Base-by-base conservation (phyloP, 768 basidiomycete genomes). In the Macrolepiota albuminosa region DNA sequence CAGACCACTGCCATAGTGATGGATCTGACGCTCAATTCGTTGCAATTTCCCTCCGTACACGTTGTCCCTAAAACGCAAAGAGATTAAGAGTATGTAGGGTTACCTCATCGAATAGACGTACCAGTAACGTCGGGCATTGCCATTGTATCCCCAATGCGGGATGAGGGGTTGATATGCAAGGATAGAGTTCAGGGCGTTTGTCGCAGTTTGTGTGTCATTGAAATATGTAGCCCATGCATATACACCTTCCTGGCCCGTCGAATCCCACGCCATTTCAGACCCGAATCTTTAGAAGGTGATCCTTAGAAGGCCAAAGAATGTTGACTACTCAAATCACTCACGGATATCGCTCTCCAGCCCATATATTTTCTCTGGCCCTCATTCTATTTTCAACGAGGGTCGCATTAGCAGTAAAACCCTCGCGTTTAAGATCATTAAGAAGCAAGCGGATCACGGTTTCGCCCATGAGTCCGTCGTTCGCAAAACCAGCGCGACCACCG, bases 81-180 rank as follows among this genome's bases (percentile, higher is more conserved):
- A 58, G 16, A 40, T 59, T 56, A 50, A 50, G 46, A 53, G 37
- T 18, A 56, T 10, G 57, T 29, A 21, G 29, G 33, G 39, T 3
- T 21, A 24, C 8, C 16, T n/a, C 11, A 26, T 43, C 10, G 36
- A 42, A 42, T 31, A 42, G 13, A 67, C 73, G 51, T 56, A 82
- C 82, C 81, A 83, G 70, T 83, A 84, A 34, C 83, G 75, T 56
- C 82, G 72, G 1, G 83, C 83, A 64, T 84, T 84, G 7, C 83
- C 82, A 63, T 84, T 83, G 69, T 83, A 83, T 16, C 82, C 83
- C 83, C 82, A 84, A 66, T 84, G 82, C n/a, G 82, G 76, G 37
- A 84, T 76, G 6, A 80, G 73, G 2, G 83, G 82, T 63, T 84
- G 80, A 62, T 83, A 84, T 1, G 82, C 82, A 51, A 84, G 66